These are phyloP conservation scores for Lactifluus volemus DNA, from an alignment of 768 basidiomycete species.

Conservation along the genomic window DNA sequence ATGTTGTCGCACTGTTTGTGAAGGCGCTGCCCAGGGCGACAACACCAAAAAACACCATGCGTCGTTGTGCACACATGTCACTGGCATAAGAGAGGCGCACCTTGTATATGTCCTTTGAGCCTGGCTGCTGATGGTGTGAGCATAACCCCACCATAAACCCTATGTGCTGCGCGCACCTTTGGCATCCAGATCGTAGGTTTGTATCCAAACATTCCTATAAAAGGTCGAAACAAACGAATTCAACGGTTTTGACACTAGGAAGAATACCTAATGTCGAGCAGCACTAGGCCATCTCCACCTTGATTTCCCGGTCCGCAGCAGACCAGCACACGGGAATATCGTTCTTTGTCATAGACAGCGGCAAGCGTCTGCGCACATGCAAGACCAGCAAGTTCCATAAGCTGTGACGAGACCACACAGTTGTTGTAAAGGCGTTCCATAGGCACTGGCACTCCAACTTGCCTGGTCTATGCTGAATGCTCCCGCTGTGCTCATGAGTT, in stretches of 20 bases:
- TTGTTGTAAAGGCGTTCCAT: not conserved
- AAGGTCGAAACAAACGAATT: too few species aligned
- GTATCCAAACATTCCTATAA: slow-evolving; percentile 84
- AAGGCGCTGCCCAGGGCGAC: slow-evolving; percentile 44
- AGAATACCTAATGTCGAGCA: slow-evolving; percentile 75
- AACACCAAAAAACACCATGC: not conserved
- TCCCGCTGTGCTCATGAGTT: slow-evolving; percentile 81
- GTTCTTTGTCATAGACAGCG: slow-evolving; percentile 60
- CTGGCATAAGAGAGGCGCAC: slow-evolving; percentile 28
- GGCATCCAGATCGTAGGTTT: slow-evolving; percentile 87
- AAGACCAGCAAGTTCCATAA: slow-evolving; percentile 95
- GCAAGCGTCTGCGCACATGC: slow-evolving; percentile 87
- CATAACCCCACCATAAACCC: not conserved
- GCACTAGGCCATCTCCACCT: slow-evolving; percentile 97
- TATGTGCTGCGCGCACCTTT: slow-evolving; percentile 47
- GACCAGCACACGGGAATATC: slow-evolving; percentile 74
- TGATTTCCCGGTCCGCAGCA: slow-evolving; percentile 98
- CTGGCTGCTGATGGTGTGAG: slow-evolving; percentile 45
- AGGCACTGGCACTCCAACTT: not conserved
- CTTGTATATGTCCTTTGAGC: slow-evolving; percentile 88
- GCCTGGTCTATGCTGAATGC: slow-evolving; percentile 96
- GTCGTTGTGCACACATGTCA: too few species aligned
- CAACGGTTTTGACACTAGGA: not conserved
- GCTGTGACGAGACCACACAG: slow-evolving; percentile 32
- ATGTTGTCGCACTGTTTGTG: slow-evolving; percentile 85